phyloP scores from a whole-genome alignment of 1,284 basidiomycete genomes.

The Trichosporon faecale region DNA sequence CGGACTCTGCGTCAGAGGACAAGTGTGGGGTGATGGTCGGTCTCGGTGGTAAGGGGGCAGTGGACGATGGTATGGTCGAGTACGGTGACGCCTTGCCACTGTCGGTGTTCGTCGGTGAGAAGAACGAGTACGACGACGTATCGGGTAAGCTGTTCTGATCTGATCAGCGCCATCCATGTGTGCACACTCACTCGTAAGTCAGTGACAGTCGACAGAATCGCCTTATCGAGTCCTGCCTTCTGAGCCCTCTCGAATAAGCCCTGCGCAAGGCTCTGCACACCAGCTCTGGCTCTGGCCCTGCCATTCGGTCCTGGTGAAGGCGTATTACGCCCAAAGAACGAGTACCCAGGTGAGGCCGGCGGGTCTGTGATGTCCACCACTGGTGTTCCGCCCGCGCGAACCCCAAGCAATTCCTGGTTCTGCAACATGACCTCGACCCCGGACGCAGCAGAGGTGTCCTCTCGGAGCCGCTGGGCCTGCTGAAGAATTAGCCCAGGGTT shows the following conservation, averaged over 20 bases:
- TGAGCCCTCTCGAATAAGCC: constrained; percentile 51
- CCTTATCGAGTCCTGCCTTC: constrained; percentile 51
- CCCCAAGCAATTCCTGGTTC: constrained; percentile 71
- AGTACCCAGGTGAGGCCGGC: not conserved
- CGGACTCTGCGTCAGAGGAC: constrained; percentile 26
- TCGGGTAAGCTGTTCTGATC: constrained; percentile 76
- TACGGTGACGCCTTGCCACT: constrained; percentile 28
- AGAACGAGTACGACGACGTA: constrained; percentile 45
- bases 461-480: constrained; percentile 74
- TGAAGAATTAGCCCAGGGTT: constrained; percentile 64
- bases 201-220: constrained; percentile 47
- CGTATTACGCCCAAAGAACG: constrained; percentile 12
- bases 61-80: constrained; percentile 36
- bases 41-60: constrained; percentile 31
- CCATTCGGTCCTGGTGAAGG: constrained; percentile 12
- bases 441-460: constrained; percentile 66
- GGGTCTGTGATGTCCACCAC: not conserved
- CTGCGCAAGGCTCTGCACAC: constrained; percentile 44
- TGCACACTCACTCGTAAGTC: constrained; percentile 43
- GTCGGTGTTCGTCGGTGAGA: constrained; percentile 33
- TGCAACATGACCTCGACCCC: constrained; percentile 73
- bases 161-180: not conserved
- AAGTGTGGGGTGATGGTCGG: constrained; percentile 15
- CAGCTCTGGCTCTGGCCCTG: constrained; percentile 17
- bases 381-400: constrained; percentile 52